These are phyloP conservation scores for Aspergillus fumigatiaffinis DNA, from an alignment of 2,329 filamentous ascomycete species.

Conservation along the genomic window DNA sequence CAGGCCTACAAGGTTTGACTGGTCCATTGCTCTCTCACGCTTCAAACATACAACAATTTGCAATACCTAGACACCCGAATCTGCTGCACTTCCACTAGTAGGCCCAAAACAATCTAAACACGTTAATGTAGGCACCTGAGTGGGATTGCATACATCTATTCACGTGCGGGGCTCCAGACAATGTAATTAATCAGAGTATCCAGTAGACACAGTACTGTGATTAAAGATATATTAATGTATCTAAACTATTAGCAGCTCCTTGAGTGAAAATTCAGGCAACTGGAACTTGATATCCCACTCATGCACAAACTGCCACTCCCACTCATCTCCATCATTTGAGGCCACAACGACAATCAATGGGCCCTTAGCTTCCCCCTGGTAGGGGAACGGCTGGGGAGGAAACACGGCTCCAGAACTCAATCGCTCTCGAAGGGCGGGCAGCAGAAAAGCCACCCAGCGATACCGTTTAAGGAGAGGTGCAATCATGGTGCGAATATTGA, in stretches of 20 bases:
- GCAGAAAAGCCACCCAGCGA: slow-evolving; percentile 5
- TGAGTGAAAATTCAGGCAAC: slow-evolving; percentile 6
- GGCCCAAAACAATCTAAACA: no score
- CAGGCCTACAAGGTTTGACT: no score
- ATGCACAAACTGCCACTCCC: slow-evolving; percentile 9
- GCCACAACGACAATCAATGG: slow-evolving; percentile 2
- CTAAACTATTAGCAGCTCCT: slow-evolving; percentile 6
- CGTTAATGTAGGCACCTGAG: no score
- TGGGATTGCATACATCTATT: no score
- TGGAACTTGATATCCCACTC: slow-evolving; percentile 6
- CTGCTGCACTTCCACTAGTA: no score
- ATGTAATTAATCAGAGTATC: no score
- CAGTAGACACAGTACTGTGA: no score
- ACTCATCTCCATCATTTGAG: slow-evolving; percentile 2
- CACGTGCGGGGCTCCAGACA: no score
- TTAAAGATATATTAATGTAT: no score
- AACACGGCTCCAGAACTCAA: background rate
- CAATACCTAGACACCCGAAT: no score
- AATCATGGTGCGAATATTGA: background rate
- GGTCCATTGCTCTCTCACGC: no score
- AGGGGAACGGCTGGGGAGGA: background rate
- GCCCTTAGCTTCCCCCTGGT: slow-evolving; percentile 5
- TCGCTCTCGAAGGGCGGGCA: slow-evolving; percentile 2
- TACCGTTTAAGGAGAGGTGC: slow-evolving; percentile 1
- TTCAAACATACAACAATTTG: no score